These are phyloP conservation scores for Cryptococcus sp. DNA, from an alignment of 1,284 basidiomycete species.

Conservation along the genomic window DNA sequence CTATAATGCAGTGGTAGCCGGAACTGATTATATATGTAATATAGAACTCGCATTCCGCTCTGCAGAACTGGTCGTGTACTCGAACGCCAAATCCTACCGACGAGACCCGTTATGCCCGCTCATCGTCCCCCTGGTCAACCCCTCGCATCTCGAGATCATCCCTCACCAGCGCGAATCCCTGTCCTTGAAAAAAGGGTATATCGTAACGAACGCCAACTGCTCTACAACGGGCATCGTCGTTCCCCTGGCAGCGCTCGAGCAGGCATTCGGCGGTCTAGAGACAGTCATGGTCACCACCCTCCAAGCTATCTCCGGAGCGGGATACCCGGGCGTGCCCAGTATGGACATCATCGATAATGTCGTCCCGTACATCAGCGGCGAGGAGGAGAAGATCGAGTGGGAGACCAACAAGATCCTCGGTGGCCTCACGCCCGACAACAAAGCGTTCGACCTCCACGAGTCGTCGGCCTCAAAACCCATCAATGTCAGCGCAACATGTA, in stretches of 20 bases:
- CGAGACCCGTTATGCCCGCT: conserved; percentile 93
- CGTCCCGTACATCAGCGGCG: conserved; percentile 90
- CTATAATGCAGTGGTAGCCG: too few species aligned
- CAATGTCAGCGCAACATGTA: conserved; percentile 86
- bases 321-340: conserved; percentile 89
- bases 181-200: conserved; percentile 80
- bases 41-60: conserved; percentile 82
- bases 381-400: conserved; percentile 95
- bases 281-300: conserved; percentile 89
- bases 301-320: conserved; percentile 96
- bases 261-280: conserved; percentile 89
- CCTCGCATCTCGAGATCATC: conserved; percentile 81
- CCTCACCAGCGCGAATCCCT: conserved; percentile 75
- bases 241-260: conserved; percentile 88
- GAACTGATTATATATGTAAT: not conserved
- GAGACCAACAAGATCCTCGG: conserved; percentile 97
- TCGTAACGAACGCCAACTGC: conserved; percentile 98
- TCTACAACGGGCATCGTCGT: conserved; percentile 94
- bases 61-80: conserved; percentile 91
- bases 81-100: conserved; percentile 96
- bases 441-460: conserved; percentile 82
- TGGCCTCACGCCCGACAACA: conserved; percentile 62
- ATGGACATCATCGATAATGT: conserved; percentile 97
- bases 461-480: conserved; percentile 62
- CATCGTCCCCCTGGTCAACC: conserved; percentile 95